Conservation (phyloP, 805 yeast genomes). For the Saccharomycopsis sp. region DNA sequence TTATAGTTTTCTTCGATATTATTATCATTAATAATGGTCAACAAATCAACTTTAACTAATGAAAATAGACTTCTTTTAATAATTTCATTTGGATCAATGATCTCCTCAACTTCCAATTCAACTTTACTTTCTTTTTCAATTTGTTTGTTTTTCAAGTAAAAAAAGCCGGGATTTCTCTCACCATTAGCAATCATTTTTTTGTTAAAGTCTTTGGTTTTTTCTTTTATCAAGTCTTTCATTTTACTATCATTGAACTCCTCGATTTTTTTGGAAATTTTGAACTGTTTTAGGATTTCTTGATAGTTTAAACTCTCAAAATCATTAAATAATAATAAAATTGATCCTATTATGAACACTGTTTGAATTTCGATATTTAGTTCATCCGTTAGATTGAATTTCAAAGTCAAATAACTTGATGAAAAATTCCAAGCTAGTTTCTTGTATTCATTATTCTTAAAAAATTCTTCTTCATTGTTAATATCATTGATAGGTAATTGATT, state of each 20-base stretch:
- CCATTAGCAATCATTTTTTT: not conserved
- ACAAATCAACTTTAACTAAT: constrained; percentile 7
- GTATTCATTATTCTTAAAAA: constrained; percentile 2
- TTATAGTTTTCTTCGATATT: too few species aligned
- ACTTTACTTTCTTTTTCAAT: not conserved
- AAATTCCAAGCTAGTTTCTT: constrained; percentile 13
- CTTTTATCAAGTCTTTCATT: not conserved
- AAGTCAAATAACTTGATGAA: constrained; percentile 10
- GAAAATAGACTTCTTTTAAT: constrained; percentile 10
- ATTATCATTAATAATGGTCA: not conserved
- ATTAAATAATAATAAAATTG: constrained; percentile 11
- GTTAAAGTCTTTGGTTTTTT: not conserved
- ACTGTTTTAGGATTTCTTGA: not conserved
- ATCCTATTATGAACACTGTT: constrained; percentile 13
- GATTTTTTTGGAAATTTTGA: not conserved
- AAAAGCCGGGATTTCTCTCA: not conserved
- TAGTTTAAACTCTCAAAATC: constrained; percentile 6
- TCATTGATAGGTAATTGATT: not conserved
- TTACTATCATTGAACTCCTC: too few species aligned
- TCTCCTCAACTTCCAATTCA: not conserved
- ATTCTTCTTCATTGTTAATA: not conserved
- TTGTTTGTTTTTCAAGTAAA: not conserved
- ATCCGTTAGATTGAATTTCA: constrained; percentile 4
- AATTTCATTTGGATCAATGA: constrained; percentile 9
- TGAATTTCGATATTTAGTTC: not conserved